Base-by-base conservation (phyloP, 139 green algal species). In the Ostreobium quekettii region DNA sequence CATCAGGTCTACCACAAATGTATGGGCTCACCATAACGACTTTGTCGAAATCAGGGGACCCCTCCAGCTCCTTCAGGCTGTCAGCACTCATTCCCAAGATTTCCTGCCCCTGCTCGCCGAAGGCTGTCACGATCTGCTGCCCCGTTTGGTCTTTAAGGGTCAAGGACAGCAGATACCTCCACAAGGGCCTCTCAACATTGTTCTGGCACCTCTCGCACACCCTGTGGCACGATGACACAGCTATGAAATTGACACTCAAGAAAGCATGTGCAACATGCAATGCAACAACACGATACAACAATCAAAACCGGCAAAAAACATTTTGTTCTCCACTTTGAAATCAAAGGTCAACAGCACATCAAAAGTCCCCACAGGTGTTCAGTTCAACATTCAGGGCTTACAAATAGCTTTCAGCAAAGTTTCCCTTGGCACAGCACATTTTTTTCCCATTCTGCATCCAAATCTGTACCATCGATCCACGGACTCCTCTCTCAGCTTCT, bases 401-500 rank as follows among this genome's bases (percentile, higher is more conserved):
- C n/a, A n/a, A n/a, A n/a, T n/a, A n/a, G n/a, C n/a, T n/a, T n/a
- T n/a, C n/a, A n/a, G n/a, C n/a, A n/a, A n/a, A n/a, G n/a, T n/a
- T n/a, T n/a, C n/a, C n/a, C n/a, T n/a, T n/a, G n/a, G n/a, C n/a
- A n/a, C n/a, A n/a, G n/a, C n/a, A n/a, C n/a, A n/a, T n/a, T n/a
- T n/a, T n/a, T n/a, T n/a, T n/a, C n/a, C n/a, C n/a, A n/a, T n/a
- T n/a, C n/a, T n/a, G n/a, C n/a, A n/a, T n/a, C n/a, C n/a, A n/a
- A n/a, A n/a, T n/a, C n/a, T n/a, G n/a, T n/a, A 2, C 15, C 29
- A n/a, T 2, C 28, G 15, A 33, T 2, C 79, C 69, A 47, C 76
- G 74, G 6, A 4, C 24, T 90, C 63, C 29, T 91, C 79, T 3
- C 39, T 72, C 49, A 92, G 48, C 81, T 94, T 94, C 75, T 94